These are phyloP conservation scores for Pinus albicaulis DNA, from an alignment of 75 land plant genomes.

Conservation along the genomic window DNA sequence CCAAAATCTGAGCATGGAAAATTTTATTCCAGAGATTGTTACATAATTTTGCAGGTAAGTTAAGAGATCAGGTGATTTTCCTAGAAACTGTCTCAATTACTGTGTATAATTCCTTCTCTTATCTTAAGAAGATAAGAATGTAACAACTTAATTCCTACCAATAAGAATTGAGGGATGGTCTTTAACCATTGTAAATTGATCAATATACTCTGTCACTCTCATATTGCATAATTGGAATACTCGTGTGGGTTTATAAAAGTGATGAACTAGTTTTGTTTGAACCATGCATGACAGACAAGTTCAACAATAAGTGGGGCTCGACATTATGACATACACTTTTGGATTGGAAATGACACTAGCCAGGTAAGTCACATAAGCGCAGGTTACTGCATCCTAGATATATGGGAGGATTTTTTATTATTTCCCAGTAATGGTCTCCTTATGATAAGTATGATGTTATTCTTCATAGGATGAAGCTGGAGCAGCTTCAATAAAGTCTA, in stretches of 20 bases:
- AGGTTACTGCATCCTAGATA: neutral
- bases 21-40: constrained; percentile 37
- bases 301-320: constrained; percentile 41
- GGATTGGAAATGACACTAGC: constrained; percentile 51
- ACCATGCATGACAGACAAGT: constrained; percentile 27
- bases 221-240: constrained; percentile 5
- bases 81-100: neutral
- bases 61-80: neutral
- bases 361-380: constrained; percentile 21
- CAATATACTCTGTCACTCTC: neutral
- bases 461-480: constrained; percentile 24
- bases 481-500: constrained; percentile 21
- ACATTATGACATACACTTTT: constrained; percentile 42
- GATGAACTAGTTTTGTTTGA: neutral
- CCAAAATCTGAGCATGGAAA: constrained; percentile 34
- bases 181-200: neutral
- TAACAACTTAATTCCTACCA: neutral
- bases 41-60: constrained; percentile 39
- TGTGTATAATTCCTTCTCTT: neutral
- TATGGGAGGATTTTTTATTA: neutral
- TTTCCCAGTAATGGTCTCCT: neutral
- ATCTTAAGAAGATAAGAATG: neutral
- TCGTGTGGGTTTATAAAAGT: neutral
- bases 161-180: neutral
- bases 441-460: neutral